These are phyloP conservation scores for Blastomyces silverae DNA, from an alignment of 2,329 filamentous ascomycete species.

Conservation along the genomic window DNA sequence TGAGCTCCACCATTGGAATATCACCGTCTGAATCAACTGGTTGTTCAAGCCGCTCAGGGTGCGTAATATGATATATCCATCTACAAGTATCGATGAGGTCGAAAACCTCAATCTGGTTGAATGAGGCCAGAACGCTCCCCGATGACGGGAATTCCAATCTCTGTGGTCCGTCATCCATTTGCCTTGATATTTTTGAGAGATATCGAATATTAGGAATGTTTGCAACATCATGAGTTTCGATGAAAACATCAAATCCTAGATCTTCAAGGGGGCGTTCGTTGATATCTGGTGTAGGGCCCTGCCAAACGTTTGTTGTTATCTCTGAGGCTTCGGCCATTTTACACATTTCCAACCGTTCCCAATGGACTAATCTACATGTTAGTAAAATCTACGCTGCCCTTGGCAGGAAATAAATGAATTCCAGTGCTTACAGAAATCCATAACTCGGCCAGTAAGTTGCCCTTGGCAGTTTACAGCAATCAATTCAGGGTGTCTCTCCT, in stretches of 20 bases:
- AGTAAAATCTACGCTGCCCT: not conserved
- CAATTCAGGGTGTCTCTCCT: conserved; percentile 60
- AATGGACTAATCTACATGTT: conserved; percentile 51
- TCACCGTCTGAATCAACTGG: conserved; percentile 50
- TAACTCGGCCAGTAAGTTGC: conserved; percentile 63
- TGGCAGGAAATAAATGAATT: conserved; percentile 10
- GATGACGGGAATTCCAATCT: conserved; percentile 83
- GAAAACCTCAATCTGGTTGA: conserved; percentile 75
- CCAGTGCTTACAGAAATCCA: conserved; percentile 64
- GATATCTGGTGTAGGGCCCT: conserved; percentile 69
- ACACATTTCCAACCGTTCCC: conserved; percentile 88
- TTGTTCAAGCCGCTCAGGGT: conserved; percentile 46
- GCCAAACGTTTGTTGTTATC: conserved; percentile 81
- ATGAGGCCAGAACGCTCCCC: conserved; percentile 81
- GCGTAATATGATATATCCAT: conserved; percentile 80
- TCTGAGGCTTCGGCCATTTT: conserved; percentile 84
- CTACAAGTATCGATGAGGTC: conserved; percentile 77
- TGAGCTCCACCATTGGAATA: conserved; percentile 44
- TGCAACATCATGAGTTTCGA: conserved; percentile 83
- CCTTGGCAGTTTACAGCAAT: conserved; percentile 70
- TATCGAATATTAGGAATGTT: conserved; percentile 63
- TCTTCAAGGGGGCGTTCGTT: conserved; percentile 46
- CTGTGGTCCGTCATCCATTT: conserved; percentile 47
- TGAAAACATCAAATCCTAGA: conserved; percentile 67
- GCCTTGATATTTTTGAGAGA: conserved; percentile 57